Evolutionary conservation across 352 stramenopile species (phyloP).

Genomic region (Pythium folliculosum): DNA sequence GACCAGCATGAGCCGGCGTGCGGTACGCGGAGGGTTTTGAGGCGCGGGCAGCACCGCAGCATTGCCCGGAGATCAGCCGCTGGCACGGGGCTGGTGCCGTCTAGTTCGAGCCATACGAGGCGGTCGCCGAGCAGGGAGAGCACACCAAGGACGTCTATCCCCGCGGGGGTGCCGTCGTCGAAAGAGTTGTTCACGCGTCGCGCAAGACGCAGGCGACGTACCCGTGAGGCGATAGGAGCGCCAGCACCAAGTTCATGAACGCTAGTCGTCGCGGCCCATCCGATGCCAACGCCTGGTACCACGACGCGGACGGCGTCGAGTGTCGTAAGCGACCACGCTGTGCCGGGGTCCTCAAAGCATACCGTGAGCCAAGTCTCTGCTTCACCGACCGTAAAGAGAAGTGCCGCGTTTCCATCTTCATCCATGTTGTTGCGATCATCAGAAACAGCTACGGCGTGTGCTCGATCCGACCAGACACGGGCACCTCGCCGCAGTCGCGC

Average conservation of each 20-base stretch:
- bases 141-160: background rate
- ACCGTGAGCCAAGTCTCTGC: background rate
- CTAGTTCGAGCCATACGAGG: background rate
- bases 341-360: background rate
- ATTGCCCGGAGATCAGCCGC: background rate
- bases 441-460: too few species aligned
- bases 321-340: background rate
- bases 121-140: background rate
- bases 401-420: background rate
- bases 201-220: background rate
- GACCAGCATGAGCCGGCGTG: slow-evolving; percentile 13
- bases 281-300: background rate
- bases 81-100: background rate
- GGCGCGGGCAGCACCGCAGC: background rate
- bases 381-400: background rate
- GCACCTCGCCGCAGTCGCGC: background rate
- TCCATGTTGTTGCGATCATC: background rate
- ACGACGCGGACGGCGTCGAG: background rate
- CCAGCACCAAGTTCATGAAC: background rate
- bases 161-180: background rate
- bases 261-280: background rate
- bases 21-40: slow-evolving; percentile 2
- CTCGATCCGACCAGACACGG: background rate
- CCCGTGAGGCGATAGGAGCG: background rate
- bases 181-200: background rate